A percentile compares a stretch with the other conserved stretches of the same genome.
Conservation (phyloP, 305 asterid species). For the Fraxinus sp. region DNA sequence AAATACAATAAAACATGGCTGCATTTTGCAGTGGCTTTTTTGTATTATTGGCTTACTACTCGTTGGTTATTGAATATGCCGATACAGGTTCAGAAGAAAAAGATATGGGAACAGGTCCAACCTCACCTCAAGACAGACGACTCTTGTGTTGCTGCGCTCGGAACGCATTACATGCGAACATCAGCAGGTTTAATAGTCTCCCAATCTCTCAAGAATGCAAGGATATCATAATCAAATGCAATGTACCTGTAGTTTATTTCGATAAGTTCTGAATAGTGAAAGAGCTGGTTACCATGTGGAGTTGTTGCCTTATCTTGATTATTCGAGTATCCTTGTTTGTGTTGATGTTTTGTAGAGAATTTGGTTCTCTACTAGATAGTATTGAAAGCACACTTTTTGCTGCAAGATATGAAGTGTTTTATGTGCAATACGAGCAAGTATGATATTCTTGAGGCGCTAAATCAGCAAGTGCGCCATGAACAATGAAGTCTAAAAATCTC, state of each 20-base stretch:
- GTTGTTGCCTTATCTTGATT: background rate
- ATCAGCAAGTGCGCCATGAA: background rate
- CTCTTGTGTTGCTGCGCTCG: constrained; percentile 53
- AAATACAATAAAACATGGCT: background rate
- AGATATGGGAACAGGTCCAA: constrained; percentile 88
- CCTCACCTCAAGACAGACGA: constrained; percentile 77
- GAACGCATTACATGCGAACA: constrained; percentile 58
- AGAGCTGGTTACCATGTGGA: background rate
- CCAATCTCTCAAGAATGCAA: constrained; percentile 67
- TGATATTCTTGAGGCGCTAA: background rate
- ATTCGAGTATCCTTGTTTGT: background rate
- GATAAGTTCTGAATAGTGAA: background rate
- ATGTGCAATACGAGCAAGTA: background rate
- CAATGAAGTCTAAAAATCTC: background rate
- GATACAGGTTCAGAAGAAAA: constrained; percentile 85
- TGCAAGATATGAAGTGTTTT: background rate
- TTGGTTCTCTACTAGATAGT: background rate
- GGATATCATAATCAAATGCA: constrained; percentile 48
- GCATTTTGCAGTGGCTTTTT: background rate
- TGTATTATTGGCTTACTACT: background rate
- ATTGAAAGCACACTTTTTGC: background rate
- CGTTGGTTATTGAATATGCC: background rate
- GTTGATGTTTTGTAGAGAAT: background rate
- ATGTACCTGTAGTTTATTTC: background rate
- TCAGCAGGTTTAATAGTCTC: constrained; percentile 56